Percentiles rank a stretch among this genome's conserved stretches.
Evolutionary conservation across 805 yeast species (phyloP).

Genomic region (Metschnikowia lunata): DNA sequence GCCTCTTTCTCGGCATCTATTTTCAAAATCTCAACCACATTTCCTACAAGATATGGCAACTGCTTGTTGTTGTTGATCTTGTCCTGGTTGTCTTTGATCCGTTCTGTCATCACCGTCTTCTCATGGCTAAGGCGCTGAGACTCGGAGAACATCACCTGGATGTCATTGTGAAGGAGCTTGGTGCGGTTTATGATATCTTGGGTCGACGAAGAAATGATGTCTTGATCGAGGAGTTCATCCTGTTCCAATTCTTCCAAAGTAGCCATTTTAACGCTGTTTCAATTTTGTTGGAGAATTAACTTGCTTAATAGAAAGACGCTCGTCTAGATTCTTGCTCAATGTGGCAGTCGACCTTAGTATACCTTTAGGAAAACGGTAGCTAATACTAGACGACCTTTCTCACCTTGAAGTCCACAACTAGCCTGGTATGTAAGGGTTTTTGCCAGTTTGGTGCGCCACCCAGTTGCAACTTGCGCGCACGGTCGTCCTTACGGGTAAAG

Average conservation of each 20-base stretch:
- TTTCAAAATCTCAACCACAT: conserved; percentile 90
- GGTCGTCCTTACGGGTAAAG: no score
- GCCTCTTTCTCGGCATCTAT: conserved; percentile 81
- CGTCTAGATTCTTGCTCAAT: no score
- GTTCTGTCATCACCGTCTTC: conserved; percentile 85
- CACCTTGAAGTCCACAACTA: no score
- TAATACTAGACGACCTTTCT: no score
- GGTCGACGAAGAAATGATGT: conserved; percentile 71
- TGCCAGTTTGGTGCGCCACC: no score
- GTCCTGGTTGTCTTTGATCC: conserved; percentile 93
- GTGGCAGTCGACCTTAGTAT: no score
- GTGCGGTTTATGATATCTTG: conserved; percentile 82
- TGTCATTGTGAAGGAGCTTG: conserved; percentile 86
- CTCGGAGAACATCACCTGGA: conserved; percentile 91
- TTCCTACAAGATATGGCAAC: conserved; percentile 93
- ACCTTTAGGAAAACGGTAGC: no score
- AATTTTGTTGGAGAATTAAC: no score
- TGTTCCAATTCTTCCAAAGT: conserved; percentile 80
- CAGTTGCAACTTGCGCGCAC: no score
- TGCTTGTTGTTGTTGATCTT: conserved; percentile 94
- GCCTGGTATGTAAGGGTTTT: no score
- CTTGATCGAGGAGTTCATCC: conserved; percentile 70
- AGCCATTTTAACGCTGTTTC: conserved; percentile 55
- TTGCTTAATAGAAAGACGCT: no score
- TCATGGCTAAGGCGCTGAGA: conserved; percentile 87